Evolutionary conservation across 1,284 basidiomycete genomes (phyloP), one percentile per base, ranked within the genome.

Genomic region (Paramarasmius palmivorus): DNA sequence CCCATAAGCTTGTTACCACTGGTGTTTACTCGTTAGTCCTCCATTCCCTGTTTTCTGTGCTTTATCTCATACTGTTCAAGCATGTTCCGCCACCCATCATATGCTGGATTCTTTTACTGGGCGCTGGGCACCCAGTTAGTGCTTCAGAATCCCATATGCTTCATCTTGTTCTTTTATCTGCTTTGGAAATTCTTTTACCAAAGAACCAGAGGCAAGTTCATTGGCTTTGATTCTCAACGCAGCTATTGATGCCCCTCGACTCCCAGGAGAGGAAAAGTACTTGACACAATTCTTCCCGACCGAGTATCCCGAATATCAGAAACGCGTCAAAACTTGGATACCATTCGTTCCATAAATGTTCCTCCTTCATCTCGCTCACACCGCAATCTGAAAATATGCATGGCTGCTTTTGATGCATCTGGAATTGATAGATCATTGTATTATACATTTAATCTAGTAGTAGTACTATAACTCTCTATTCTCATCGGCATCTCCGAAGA

Each of bases 101-200:
- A 99, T 63, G 84, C 92, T 0, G 97, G 96, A 2, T 99, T 99
- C 77, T 97, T 92, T 72, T 98, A 96, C 70, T 99, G 96, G 96
- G 95, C 95, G 0, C 64, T 99, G 29, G 93, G 93, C 1, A 98
- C 95, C 0, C 95, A 99, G 67, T 70, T 99, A n/a, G 81, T 95
- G 3, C 77, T 99, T 23, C 92, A 92, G 63, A 99, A 99, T 68
- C 82, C 92, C 0, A 38, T 95, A 22, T 86, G 85, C 12, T 88
- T 93, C 64, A 49, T 83, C 1, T 65, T 84, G 2, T 95, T 86
- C 58, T 60, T 73, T 2, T 59, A 81, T 32, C 68, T 94, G 1
- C 75, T 98, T 17, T 93, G 89, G 82, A 76, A 82, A 47, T 99
- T 99, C 77, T 99, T 99, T 71, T 82, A 84, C 51, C 65, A 76